Evolutionary conservation across 108 stramenopile species (phyloP).

Genomic region (Mayamaea pseudoterrestris): DNA sequence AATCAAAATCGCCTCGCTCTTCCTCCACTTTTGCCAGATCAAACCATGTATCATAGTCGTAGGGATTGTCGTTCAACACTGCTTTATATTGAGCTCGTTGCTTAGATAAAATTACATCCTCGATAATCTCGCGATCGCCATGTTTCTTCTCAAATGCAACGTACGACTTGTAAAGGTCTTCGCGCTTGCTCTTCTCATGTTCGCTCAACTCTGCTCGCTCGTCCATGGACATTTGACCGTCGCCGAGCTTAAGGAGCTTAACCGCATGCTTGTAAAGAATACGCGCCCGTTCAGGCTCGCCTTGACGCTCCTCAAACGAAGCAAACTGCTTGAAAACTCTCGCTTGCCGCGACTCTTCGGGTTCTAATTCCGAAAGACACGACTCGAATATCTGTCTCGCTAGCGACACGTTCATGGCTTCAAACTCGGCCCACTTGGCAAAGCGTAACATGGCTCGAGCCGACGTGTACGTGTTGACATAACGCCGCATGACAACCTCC

Average conservation of each 20-base stretch:
- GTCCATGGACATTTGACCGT: conserved; percentile 8
- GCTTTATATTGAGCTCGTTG: conserved; percentile 83
- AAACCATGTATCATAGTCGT: conserved; percentile 97
- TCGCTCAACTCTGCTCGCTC: conserved; percentile 36
- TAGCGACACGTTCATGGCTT: conserved; percentile 79
- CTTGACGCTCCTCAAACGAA: conserved; percentile 88
- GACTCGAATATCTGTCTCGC: conserved; percentile 93
- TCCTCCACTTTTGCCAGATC: conserved; percentile 94
- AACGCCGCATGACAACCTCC: conserved; percentile 75
- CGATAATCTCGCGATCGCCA: conserved; percentile 85
- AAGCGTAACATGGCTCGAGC: conserved; percentile 84
- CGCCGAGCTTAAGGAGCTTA: conserved; percentile 62
- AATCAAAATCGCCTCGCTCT: conserved; percentile 5
- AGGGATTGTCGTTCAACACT: conserved; percentile 58
- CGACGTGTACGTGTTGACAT: conserved; percentile 87
- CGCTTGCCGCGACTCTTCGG: conserved; percentile 73
- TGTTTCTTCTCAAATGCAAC: conserved; percentile 97
- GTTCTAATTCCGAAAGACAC: conserved; percentile 83
- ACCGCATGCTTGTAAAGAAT: conserved; percentile 95
- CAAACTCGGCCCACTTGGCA: conserved; percentile 97
- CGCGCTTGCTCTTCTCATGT: conserved; percentile 63
- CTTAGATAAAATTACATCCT: conserved; percentile 75
- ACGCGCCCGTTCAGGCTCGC: conserved; percentile 94
- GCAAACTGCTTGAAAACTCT: conserved; percentile 78
- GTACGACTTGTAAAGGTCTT: conserved; percentile 90